Conservation (phyloP, 305 asterid genomes). For the Rubia balearica region DNA sequence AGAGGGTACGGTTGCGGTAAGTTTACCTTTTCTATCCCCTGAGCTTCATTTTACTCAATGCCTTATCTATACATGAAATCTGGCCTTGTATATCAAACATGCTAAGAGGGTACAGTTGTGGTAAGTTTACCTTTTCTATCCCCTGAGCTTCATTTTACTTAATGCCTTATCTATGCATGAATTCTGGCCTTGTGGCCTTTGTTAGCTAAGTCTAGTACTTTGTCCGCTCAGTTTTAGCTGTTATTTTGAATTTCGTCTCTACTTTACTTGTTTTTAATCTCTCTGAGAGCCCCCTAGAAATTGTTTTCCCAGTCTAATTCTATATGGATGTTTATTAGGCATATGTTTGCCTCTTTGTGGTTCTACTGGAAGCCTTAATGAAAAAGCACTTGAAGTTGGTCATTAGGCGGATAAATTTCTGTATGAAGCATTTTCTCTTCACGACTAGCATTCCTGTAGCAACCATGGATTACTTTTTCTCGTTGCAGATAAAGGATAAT, state of each 20-base stretch:
- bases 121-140: conserved; percentile 35
- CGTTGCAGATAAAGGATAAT: not conserved
- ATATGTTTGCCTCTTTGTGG: not conserved
- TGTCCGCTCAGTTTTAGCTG: not conserved
- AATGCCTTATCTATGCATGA: not conserved
- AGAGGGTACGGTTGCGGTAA: conserved; percentile 81
- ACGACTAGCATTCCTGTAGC: not conserved
- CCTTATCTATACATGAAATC: not conserved
- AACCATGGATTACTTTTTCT: not conserved
- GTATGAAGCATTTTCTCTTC: not conserved
- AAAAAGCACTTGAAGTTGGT: not conserved
- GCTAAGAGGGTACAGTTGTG: conserved; percentile 78
- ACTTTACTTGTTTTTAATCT: not conserved
- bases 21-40: conserved; percentile 16
- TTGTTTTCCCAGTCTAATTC: not conserved
- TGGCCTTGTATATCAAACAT: no score
- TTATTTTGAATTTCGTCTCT: not conserved
- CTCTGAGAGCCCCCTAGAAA: not conserved
- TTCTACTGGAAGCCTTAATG: not conserved
- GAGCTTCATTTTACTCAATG: not conserved
- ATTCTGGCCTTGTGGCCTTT: not conserved
- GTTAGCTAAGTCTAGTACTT: not conserved
- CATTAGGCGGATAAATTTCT: not conserved
- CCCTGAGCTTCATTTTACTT: not conserved
- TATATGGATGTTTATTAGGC: not conserved